Base-by-base conservation (phyloP, 352 stramenopile genomes). In the Phytophthora constricta region DNA sequence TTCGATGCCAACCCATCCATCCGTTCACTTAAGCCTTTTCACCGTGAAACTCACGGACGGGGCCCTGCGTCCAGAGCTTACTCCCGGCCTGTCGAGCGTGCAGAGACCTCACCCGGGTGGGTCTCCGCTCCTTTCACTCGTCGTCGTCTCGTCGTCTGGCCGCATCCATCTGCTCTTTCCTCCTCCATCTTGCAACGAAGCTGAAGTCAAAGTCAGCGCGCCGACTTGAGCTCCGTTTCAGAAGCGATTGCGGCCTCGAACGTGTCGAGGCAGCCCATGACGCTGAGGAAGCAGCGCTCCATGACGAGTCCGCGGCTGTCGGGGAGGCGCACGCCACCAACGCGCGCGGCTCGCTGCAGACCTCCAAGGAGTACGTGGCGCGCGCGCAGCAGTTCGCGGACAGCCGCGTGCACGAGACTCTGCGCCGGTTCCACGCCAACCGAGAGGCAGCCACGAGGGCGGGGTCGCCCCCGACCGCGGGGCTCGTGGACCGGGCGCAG, bases 351-450 rank as follows among this genome's bases (percentile, higher is more conserved):
- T 79, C 71, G 16, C 33, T 79, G 31, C 62, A 73, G 54, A 72
- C 65, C 17, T 74, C 67, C 23, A 45, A 52, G 28, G 73, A 80
- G 26, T 80, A 78, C 58, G 59, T 71, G 34, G 65, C 54, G 13
- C 54, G 65, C 7, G 69, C 73, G 10, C 68, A 78, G 46, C 39
- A 73, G 59, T 80, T 80, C 49, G 65, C 70, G n/a, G 45, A 74
- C 42, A 53, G 65, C 22, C 69, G 73, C 42, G 73, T 80, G 27
- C 53, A 63, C 23, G 60, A 78, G 55, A 70, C 66, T 57, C 73
- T 80, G 26, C 69, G 65, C 31, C 65, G 66, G 26, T 82, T 84
- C 55, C 72, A 84, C 59, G 66, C 59, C 17, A 81, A 83, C n/a
- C 70, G 68, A 45, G 56, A 54, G 39, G 68, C 70, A 16, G 70